Conservation (phyloP, 2,329 filamentous ascomycete species). For the Emericellopsis cladophorae region DNA sequence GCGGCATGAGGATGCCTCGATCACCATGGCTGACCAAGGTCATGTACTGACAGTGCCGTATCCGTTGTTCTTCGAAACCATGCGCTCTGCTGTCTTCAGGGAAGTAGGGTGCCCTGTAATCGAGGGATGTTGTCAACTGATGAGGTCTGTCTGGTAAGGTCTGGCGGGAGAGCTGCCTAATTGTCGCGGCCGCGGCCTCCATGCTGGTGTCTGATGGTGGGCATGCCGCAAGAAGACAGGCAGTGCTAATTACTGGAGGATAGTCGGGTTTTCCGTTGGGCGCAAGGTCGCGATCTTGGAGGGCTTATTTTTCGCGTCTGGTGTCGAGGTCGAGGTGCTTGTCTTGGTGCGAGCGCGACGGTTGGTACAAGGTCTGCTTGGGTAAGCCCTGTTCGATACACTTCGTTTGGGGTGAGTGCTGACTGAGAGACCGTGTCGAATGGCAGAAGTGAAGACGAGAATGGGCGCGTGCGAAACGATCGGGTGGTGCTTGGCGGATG, state of each 20-base stretch:
- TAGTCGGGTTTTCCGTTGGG: background rate
- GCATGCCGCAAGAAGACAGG: constrained; percentile 3
- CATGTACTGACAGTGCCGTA: constrained; percentile 39
- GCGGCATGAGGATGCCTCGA: constrained; percentile 42
- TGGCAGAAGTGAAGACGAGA: too few species aligned
- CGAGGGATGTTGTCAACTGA: constrained; percentile 35
- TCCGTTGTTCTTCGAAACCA: constrained; percentile 34
- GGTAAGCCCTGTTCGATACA: too few species aligned
- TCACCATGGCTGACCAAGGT: constrained; percentile 45
- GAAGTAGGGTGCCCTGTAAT: constrained; percentile 31
- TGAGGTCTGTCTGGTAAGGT: constrained; percentile 39
- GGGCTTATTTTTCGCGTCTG: too few species aligned
- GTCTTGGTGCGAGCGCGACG: too few species aligned
- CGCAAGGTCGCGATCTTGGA: background rate
- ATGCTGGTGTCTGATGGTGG: constrained; percentile 27
- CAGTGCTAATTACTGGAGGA: background rate
- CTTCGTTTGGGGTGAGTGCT: too few species aligned
- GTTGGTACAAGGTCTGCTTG: too few species aligned
- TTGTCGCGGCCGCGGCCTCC: constrained; percentile 46
- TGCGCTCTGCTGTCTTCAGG: constrained; percentile 24
- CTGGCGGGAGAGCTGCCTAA: constrained; percentile 37
- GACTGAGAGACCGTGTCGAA: too few species aligned
- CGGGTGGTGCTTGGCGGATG: too few species aligned
- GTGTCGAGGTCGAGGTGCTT: too few species aligned
- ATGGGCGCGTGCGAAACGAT: too few species aligned